Evolutionary conservation across 441 rosid genomes (phyloP), one percentile per base, ranked within the genome.

Genomic region (Gossypium schwendimanii): DNA sequence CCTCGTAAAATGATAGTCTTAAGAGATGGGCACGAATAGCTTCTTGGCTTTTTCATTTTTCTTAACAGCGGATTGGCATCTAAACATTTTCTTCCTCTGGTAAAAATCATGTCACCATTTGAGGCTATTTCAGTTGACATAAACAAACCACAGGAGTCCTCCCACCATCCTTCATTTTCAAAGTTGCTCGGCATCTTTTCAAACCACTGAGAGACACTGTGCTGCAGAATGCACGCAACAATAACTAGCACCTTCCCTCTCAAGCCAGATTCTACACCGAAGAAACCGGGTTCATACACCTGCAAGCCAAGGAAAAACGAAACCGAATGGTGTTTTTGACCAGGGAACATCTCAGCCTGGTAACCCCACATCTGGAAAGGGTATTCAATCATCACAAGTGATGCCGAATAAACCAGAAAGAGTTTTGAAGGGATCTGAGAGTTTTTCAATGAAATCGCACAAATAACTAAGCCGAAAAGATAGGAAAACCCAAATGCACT

Each of bases 321-420:
- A 45, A 79, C 53, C 31, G 63, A 8, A 63, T 26, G 75, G 69
- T 79, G 74, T 23, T 77, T 79, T 52, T 82, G 83, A 36, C 85
- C 83, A 65, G 82, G 82, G 76, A 82, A 79, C 85, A 82, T 82
- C 57, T 75, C 85, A 2, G 85, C 83, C 63, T 69, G 79, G 52
- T 59, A 70, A 47, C 83, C 85, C 80, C 83, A 82, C 77, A 77
- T 77, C 74, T 82, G 85, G 72, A 82, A 82, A 24, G 80, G 81
- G 73, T 82, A 82, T 52, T 79, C 85, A 31, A 70, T 26, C 64
- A 75, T 74, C 78, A 82, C 71, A 65, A 82, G 73, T 18, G 75
- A 33, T 45, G 79, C 79, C 1, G 85, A 74, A 58, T 76, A 82
- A 41, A 77, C 76, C 33, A 82, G 80, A 70, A 82, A 82, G 31